Percentiles rank a stretch among this genome's conserved stretches.
phyloP scores from a whole-genome alignment of 177 flowering plant genomes.

The Vitis hybrid region DNA sequence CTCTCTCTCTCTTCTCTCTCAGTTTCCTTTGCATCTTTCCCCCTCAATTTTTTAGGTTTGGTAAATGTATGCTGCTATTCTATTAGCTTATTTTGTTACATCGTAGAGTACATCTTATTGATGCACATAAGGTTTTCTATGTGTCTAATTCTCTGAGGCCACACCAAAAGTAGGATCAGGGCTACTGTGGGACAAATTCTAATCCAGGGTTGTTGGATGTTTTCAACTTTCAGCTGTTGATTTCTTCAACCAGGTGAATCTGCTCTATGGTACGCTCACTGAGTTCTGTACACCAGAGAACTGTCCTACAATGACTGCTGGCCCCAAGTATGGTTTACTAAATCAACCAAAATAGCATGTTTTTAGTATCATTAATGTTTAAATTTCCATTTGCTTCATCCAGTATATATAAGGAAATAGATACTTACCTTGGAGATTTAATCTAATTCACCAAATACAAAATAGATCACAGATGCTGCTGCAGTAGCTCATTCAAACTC shows the following conservation, averaged over 20 bases:
- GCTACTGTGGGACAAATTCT: too few species aligned
- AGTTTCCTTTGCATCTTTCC: not conserved
- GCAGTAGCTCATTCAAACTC: too few species aligned
- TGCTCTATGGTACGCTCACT: slow-evolving; percentile 97
- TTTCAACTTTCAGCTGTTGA: slow-evolving; percentile 80
- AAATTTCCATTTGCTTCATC: not conserved
- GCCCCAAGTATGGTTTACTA: slow-evolving; percentile 76
- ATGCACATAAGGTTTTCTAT: not conserved
- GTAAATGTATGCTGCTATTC: too few species aligned
- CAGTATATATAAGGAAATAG: not conserved
- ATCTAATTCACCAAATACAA: too few species aligned
- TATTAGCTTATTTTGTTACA: too few species aligned
- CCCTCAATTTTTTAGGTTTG: too few species aligned
- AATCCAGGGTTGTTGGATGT: slow-evolving; percentile 14
- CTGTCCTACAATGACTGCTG: slow-evolving; percentile 99
- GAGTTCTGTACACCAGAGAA: slow-evolving; percentile 97
- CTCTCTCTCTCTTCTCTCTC: not conserved
- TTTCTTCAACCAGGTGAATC: slow-evolving; percentile 99
- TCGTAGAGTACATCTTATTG: too few species aligned
- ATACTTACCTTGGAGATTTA: too few species aligned
- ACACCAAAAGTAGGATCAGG: too few species aligned
- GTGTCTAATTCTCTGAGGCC: not conserved
- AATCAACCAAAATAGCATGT: not conserved
- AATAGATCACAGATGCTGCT: too few species aligned
- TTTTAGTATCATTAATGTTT: not conserved